Percentiles rank a stretch among this genome's conserved stretches.
These are phyloP conservation scores for Phialophora macrospora DNA, from an alignment of 2,329 filamentous ascomycete genomes.

Conservation along the genomic window DNA sequence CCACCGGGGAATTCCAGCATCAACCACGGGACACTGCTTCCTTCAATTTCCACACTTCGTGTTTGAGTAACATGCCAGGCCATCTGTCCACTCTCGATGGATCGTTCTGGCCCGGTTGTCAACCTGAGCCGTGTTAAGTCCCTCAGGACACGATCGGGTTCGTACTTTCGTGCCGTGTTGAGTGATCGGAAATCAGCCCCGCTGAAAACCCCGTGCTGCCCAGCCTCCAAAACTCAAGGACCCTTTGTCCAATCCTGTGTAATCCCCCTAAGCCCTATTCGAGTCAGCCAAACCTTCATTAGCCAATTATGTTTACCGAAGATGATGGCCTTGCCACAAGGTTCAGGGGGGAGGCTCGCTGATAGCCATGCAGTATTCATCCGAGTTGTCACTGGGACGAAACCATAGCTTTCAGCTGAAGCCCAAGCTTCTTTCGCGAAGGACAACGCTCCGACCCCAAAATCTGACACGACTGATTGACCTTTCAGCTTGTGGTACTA, in stretches of 20 bases:
- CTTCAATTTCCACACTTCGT: constrained; percentile 12
- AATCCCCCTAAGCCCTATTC: not conserved
- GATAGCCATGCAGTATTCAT: constrained; percentile 10
- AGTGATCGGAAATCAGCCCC: constrained; percentile 4
- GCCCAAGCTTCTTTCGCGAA: not conserved
- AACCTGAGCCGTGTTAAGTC: not conserved
- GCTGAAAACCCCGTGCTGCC: constrained; percentile 13
- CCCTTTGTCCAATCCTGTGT: constrained; percentile 6
- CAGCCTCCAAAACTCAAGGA: constrained; percentile 9
- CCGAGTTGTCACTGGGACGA: not conserved
- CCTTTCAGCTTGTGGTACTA: constrained; percentile 1
- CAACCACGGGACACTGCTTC: not conserved
- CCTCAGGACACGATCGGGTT: not conserved
- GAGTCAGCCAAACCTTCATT: not conserved
- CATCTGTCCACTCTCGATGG: not conserved
- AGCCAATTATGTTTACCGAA: constrained; percentile 6
- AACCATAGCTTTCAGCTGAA: constrained; percentile 8
- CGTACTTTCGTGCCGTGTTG: not conserved
- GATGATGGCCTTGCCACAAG: not conserved
- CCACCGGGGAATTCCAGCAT: not conserved
- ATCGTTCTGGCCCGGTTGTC: constrained; percentile 11
- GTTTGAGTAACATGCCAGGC: not conserved
- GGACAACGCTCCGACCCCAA: not conserved
- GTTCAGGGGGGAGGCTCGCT: not conserved
- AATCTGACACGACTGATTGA: not conserved